These are phyloP conservation scores for Nannochloropsis gaditana DNA, from an alignment of 108 stramenopile genomes.

Conservation along the genomic window DNA sequence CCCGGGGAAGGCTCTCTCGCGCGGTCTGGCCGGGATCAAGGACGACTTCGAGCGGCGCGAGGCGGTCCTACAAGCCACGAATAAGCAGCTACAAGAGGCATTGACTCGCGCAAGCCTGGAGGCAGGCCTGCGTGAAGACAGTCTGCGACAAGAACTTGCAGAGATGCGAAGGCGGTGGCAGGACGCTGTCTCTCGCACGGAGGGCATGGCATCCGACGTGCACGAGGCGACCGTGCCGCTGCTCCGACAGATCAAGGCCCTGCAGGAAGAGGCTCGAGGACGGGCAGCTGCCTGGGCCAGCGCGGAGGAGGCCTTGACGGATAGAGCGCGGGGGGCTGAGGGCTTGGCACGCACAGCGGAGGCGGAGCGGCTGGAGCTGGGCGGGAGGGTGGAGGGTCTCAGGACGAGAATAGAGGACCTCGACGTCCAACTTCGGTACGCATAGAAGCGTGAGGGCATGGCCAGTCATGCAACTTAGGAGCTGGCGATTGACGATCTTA, in stretches of 20 bases:
- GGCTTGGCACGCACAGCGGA: slow-evolving; percentile 24
- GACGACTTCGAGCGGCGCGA: background rate
- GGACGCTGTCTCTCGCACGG: slow-evolving; percentile 34
- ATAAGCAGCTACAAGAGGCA: slow-evolving; percentile 32
- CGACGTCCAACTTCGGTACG: background rate
- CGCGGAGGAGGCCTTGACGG: slow-evolving; percentile 26
- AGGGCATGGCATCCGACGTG: slow-evolving; percentile 30
- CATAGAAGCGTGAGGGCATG: background rate
- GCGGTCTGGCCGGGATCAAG: background rate
- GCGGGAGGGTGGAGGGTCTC: background rate
- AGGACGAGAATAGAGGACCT: background rate
- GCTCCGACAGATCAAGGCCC: slow-evolving; percentile 28
- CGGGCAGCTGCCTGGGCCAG: slow-evolving; percentile 21
- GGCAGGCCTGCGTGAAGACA: slow-evolving; percentile 32
- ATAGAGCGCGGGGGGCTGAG: slow-evolving; percentile 25
- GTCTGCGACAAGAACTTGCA: background rate
- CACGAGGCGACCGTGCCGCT: slow-evolving; percentile 39
- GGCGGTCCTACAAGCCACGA: background rate
- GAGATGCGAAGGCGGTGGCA: slow-evolving; percentile 35
- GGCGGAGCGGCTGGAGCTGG: background rate
- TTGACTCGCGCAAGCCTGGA: slow-evolving; percentile 29
- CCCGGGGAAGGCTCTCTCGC: background rate
- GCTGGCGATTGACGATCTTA: background rate
- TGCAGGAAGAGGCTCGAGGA: slow-evolving; percentile 30
- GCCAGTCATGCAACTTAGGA: background rate